Percentiles rank a stretch among this genome's conserved stretches.
phyloP scores from a whole-genome alignment of 139 green algal species.

The Coelastrella sp. region DNA sequence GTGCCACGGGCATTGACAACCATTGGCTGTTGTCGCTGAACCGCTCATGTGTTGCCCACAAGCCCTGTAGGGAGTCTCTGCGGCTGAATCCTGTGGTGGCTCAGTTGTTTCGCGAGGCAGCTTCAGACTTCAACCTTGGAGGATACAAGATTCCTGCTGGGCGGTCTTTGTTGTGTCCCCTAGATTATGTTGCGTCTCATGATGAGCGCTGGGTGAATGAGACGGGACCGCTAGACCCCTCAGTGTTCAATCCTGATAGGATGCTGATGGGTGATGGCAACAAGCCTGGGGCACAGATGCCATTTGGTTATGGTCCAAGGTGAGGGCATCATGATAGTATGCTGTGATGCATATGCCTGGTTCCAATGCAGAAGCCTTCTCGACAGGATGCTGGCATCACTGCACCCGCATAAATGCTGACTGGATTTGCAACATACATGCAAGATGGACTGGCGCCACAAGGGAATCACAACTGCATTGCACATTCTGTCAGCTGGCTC shows the following conservation, averaged over 20 bases:
- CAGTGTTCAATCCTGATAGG: constrained; percentile 30
- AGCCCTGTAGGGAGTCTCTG: constrained; percentile 25
- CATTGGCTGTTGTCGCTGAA: not conserved
- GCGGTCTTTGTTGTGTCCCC: not conserved
- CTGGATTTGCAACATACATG: too few relatives aligned
- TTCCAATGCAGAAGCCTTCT: too few relatives aligned
- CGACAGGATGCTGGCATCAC: too few relatives aligned
- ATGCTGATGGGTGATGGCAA: constrained; percentile 30
- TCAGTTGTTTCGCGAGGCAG: constrained; percentile 19
- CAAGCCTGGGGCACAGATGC: constrained; percentile 42
- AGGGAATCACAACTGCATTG: too few relatives aligned
- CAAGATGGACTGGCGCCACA: too few relatives aligned
- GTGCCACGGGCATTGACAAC: too few relatives aligned
- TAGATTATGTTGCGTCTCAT: not conserved
- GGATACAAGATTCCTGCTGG: constrained; percentile 32
- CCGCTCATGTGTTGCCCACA: too few relatives aligned
- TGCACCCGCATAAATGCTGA: too few relatives aligned
- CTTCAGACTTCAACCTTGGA: constrained; percentile 37
- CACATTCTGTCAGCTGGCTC: too few relatives aligned
- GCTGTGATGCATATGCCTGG: too few relatives aligned
- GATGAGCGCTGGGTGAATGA: not conserved
- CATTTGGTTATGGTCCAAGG: constrained; percentile 37
- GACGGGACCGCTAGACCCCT: not conserved
- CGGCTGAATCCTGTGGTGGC: constrained; percentile 26
- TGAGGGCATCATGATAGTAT: too few relatives aligned